Conservation (phyloP, 495 filamentous ascomycete species). For the Collariella sp. region DNA sequence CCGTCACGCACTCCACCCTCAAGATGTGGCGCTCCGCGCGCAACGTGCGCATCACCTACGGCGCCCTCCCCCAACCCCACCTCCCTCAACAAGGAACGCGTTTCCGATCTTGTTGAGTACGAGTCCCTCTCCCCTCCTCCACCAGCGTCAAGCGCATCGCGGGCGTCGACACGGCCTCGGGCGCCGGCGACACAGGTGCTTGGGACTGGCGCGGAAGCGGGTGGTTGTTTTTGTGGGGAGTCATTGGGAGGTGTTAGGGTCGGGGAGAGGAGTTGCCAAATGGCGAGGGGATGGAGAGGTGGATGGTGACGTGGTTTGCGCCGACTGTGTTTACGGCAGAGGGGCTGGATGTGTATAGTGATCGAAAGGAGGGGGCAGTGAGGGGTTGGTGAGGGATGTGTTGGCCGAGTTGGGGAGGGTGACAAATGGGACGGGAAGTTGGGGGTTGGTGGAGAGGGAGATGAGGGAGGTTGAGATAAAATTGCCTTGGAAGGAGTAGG, state of each 20-base stretch:
- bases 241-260: conserved; percentile 70
- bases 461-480: conserved; percentile 39
- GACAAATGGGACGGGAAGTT: conserved; percentile 28
- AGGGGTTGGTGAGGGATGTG: conserved; percentile 39
- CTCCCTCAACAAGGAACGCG: conserved; percentile 21
- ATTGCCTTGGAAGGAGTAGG: conserved; percentile 37
- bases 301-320: conserved; percentile 68
- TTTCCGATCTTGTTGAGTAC: conserved; percentile 63
- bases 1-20: conserved; percentile 67
- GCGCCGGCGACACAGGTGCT: conserved; percentile 29
- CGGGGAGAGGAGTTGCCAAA: conserved; percentile 40
- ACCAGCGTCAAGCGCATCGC: conserved; percentile 45
- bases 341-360: conserved; percentile 64
- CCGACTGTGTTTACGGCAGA: conserved; percentile 67
- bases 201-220: conserved; percentile 71
- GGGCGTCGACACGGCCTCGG: conserved; percentile 52
- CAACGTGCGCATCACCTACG: conserved; percentile 71
- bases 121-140: conserved; percentile 44
- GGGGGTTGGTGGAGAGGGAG: conserved; percentile 33
- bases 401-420: conserved; percentile 37
- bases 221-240: conserved; percentile 53
- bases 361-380: conserved; percentile 44
- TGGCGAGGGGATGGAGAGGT: conserved; percentile 36
- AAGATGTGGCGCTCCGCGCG: conserved; percentile 62
- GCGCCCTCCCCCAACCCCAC: conserved; percentile 32